Base-by-base conservation (phyloP, 345 rosid genomes). In the Syzygium aromaticum region DNA sequence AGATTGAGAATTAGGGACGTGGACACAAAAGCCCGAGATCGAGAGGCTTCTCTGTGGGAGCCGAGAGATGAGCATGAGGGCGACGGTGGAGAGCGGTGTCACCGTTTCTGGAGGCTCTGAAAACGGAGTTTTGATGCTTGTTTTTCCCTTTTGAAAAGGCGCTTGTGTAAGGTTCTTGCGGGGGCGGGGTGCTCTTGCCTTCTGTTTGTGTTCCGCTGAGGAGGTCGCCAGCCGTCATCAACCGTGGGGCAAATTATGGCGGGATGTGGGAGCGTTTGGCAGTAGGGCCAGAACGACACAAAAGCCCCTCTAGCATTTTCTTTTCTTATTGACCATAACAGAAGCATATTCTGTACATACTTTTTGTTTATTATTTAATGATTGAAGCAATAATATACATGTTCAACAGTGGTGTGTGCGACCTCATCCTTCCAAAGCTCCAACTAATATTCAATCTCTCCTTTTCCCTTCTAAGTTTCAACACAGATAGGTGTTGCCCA, bases 1-100 rank as follows among this genome's bases (percentile, higher is more conserved):
- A 90, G 86, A 53, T 85, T 51, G 86, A 90, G 90, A 33, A 89
- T 92, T n/a, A 90, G 88, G 10, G 91, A 88, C 94, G 90, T 89
- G 10, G 94, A 88, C 51, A 88, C 85, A 89, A 73, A 51, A 87
- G 89, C 91, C 89, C 13, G 91, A 87, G 59, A 86, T 54, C 16
- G 87, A 90, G 87, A 93, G 93, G 92, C 93, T 38, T 51, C 61
- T 3, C n/a, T 87, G 89, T 52, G 90, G 27, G 84, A 56, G 40
- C 84, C 54, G 67, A 52, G 80, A 80, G 82, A 86, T 12, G 53
- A 86, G 85, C 73, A 85, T 1, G 86, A 88, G 51, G 54, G 86
- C 2, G 19, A 89, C 46, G 53, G 86, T 82, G 11, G 53, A 49
- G 9, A 38, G 51, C 9, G 17, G 54, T 33, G 87, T 8, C 10